Base-by-base conservation (phyloP, 2,329 filamentous ascomycete species). In the Triangularia setosa region DNA sequence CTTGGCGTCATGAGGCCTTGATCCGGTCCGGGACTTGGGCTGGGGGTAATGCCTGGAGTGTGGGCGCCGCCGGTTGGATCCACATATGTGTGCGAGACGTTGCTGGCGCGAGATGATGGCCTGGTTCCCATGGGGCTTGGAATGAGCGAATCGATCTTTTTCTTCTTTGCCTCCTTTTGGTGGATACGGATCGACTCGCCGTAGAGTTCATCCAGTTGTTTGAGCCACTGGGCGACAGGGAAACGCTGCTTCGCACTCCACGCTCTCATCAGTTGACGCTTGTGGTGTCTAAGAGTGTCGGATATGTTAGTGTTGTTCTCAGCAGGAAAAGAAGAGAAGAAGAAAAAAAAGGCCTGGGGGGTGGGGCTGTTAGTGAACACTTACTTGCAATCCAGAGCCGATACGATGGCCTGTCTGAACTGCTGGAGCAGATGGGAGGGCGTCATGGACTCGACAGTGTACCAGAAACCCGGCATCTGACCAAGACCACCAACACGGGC, bases 401-500 rank as follows among this genome's bases (percentile, higher is more conserved):
- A 81, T n/a, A 84, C 77, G 66, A 90, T 89, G 12, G 87, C 85
- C 67, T 81, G 79, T 73, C 85, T 87, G 78, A 90, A 89, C 72
- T 90, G 87, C 55, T 84, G 82, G 61, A 89, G 78, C 53, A 89
- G 75, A 76, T 90, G 87, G 53, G 81, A 81, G 0, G 86, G 87
- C 1, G 84, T 84, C 5, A 82, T 86, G 0, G 85, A 88, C 72
- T 90, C 87, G 63, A 90, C 84, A 0, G 87, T 89, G 73, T 85
- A 90, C 87, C 87, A 90, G 83, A 87, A 89, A 24, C 87, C 87
- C 21, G 87, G 87, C 87, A 90, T 89, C 71, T 88, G 84, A n/a
- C 87, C 86, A 23, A 90, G 79, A 62, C 87, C 87, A 68, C 87
- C 87, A 40, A 90, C 87, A 61, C 86, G 80, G 40, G 87, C 85